phyloP scores from a whole-genome alignment of 352 stramenopile species.

The Globisporangium splendens region DNA sequence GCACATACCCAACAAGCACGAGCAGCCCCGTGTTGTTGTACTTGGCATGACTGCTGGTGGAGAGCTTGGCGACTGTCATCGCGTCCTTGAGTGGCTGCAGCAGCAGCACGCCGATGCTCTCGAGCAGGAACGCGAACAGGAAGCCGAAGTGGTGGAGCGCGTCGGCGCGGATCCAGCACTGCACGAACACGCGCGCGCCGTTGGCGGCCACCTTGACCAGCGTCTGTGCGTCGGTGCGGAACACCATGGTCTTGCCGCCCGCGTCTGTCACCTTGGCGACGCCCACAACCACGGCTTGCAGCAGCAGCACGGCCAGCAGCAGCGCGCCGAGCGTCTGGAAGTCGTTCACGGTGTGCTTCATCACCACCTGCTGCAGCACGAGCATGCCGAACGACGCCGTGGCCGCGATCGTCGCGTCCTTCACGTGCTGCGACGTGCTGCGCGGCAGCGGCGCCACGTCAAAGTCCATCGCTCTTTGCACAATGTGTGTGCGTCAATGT shows the following conservation, averaged over 20 bases:
- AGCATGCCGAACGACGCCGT: conserved; percentile 16
- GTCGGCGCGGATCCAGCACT: conserved; percentile 45
- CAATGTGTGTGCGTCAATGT: not conserved
- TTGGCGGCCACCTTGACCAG: conserved; percentile 25
- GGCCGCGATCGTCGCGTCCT: conserved; percentile 13
- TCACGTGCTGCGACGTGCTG: conserved; percentile 14
- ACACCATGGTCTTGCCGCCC: conserved; percentile 2
- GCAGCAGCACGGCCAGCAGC: conserved; percentile 22
- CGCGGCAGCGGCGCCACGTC: conserved; percentile 12
- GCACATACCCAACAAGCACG: conserved; percentile 42
- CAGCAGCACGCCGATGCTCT: conserved; percentile 44
- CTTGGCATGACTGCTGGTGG: not conserved
- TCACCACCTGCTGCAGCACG: conserved; percentile 15
- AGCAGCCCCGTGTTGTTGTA: conserved; percentile 24
- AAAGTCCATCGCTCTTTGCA: conserved; percentile 9
- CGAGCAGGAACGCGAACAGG: conserved; percentile 68
- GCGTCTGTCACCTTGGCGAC: not conserved
- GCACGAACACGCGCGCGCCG: conserved; percentile 33
- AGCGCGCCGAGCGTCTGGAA: conserved; percentile 31
- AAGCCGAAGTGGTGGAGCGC: conserved; percentile 65
- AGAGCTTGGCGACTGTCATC: not conserved
- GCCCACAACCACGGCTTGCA: conserved; percentile 14
- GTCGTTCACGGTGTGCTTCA: conserved; percentile 23
- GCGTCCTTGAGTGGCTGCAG: conserved; percentile 39
- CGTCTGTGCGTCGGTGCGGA: conserved; percentile 12